Conservation (phyloP, 768 basidiomycete genomes). For the Termitomyces sp. region DNA sequence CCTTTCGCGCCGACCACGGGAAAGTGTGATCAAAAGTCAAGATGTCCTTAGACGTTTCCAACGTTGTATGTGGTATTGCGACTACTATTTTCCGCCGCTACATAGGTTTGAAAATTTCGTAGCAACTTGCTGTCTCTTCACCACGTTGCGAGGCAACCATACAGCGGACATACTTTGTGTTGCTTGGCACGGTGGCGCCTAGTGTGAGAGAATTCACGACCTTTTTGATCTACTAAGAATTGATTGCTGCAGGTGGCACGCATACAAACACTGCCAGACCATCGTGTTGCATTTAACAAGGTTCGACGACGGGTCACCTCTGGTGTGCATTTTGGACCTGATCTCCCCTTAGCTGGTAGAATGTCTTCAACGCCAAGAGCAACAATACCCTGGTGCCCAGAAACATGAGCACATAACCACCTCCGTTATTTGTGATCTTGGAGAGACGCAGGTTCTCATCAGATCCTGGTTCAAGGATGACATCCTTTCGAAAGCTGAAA, state of each 20-base stretch:
- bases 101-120: background rate
- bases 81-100: background rate
- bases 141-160: background rate
- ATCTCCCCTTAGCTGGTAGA: background rate
- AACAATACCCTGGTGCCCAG: background rate
- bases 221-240: background rate
- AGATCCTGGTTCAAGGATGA: background rate
- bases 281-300: background rate
- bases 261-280: background rate
- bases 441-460: background rate
- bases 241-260: background rate
- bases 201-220: background rate
- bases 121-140: background rate
- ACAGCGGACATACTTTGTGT: background rate
- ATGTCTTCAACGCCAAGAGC: background rate
- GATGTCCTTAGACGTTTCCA: background rate
- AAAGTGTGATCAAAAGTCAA: background rate
- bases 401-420: background rate
- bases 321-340: background rate
- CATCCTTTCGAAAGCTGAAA: background rate
- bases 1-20: background rate
- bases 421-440: background rate
- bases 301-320: background rate
- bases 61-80: background rate
- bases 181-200: background rate